Percentiles rank a stretch among this genome's conserved stretches.
Conservation (phyloP, 2,329 filamentous ascomycete genomes). For the Boeremia lycopersici region DNA sequence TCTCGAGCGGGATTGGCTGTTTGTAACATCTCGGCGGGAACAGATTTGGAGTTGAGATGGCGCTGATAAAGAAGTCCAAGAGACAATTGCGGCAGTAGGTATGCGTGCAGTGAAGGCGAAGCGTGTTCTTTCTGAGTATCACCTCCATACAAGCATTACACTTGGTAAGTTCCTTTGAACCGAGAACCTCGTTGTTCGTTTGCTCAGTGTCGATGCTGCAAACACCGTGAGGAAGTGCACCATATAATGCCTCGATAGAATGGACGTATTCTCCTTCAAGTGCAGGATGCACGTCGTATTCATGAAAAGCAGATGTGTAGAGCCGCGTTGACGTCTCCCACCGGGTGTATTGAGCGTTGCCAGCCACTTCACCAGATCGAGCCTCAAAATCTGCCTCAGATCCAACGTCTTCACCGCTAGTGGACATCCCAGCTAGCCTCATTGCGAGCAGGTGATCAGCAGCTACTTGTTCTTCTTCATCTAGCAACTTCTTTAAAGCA, state of each 20-base stretch:
- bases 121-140: background rate
- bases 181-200: background rate
- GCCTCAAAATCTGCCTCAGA: background rate
- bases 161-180: background rate
- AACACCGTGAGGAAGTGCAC: background rate
- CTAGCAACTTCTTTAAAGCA: constrained; percentile 14
- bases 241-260: background rate
- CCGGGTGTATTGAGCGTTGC: background rate
- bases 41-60: constrained; percentile 19
- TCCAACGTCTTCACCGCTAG: background rate
- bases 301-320: background rate
- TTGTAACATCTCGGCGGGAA: constrained; percentile 35
- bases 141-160: constrained; percentile 16
- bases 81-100: constrained; percentile 34
- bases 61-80: constrained; percentile 23
- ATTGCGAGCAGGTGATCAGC: constrained; percentile 22
- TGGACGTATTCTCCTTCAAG: background rate
- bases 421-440: constrained; percentile 4
- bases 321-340: background rate
- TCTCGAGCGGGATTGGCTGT: constrained; percentile 20
- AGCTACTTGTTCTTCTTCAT: constrained; percentile 21
- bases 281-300: background rate
- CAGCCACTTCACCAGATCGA: background rate
- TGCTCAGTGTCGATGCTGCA: background rate
- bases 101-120: constrained; percentile 20